Evolutionary conservation across 2,329 filamentous ascomycete genomes (phyloP).

Genomic region (Xylariomycetidae sp.): DNA sequence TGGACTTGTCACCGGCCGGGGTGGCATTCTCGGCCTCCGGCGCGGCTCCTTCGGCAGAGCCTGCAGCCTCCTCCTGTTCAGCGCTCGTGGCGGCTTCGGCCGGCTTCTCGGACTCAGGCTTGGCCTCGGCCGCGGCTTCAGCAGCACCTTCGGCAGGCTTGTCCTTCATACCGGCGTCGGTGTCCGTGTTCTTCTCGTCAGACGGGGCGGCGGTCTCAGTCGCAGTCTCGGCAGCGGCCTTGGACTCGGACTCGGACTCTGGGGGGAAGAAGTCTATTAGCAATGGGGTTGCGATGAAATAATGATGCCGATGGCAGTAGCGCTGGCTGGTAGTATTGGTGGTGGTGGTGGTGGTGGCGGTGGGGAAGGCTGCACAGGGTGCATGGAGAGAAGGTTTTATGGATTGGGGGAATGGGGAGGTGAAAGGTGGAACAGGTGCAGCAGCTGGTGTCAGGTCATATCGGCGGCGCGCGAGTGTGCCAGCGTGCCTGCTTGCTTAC

Average conservation of each 20-base stretch:
- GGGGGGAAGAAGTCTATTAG: constrained; percentile 5
- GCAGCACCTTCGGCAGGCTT: constrained; percentile 18
- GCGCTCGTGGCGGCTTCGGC: constrained; percentile 5
- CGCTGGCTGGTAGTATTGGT: background rate
- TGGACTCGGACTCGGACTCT: constrained; percentile 8
- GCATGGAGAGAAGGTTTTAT: too few relatives aligned
- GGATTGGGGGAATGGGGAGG: too few relatives aligned
- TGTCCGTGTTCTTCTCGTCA: constrained; percentile 21
- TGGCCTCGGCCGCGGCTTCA: constrained; percentile 8
- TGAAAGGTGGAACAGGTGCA: too few relatives aligned
- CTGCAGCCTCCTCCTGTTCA: constrained; percentile 7
- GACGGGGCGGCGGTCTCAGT: constrained; percentile 17
- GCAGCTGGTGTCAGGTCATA: too few relatives aligned
- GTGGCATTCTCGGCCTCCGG: constrained; percentile 12
- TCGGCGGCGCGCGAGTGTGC: too few relatives aligned
- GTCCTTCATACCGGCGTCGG: constrained; percentile 25
- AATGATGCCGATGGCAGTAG: constrained; percentile 3
- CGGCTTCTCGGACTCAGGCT: constrained; percentile 1
- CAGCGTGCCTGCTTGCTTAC: too few relatives aligned
- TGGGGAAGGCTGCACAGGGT: too few relatives aligned
- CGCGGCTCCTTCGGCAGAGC: constrained; percentile 11
- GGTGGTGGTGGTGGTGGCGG: too few relatives aligned
- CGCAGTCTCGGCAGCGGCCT: constrained; percentile 5
- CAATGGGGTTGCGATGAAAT: background rate
- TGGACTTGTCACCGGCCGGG: constrained; percentile 25